Percentiles rank a stretch among this genome's conserved stretches.
These are phyloP conservation scores for Blastobotrys petasosporus DNA, from an alignment of 1,139 yeast species.

Conservation along the genomic window DNA sequence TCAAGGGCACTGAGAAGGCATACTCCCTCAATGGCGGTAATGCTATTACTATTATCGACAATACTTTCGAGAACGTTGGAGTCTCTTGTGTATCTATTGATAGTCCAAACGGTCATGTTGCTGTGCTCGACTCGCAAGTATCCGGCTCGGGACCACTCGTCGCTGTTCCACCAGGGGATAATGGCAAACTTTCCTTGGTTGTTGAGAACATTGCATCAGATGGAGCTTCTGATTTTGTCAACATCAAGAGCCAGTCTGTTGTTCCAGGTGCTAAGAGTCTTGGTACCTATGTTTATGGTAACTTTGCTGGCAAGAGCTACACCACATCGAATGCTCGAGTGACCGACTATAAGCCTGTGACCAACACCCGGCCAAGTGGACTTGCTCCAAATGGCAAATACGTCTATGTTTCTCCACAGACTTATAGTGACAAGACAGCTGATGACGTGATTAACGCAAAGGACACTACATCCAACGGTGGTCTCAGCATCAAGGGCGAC, in stretches of 20 bases:
- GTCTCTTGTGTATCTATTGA: conserved; percentile 9
- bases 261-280: too few relatives aligned
- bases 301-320: not conserved
- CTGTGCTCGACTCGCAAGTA: not conserved
- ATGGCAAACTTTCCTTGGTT: too few relatives aligned
- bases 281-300: not conserved
- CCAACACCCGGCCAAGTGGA: conserved; percentile 5
- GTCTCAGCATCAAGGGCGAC: conserved; percentile 5
- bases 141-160: too few relatives aligned
- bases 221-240: too few relatives aligned
- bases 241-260: too few relatives aligned
- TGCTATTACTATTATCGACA: conserved; percentile 11
- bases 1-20: conserved; percentile 11
- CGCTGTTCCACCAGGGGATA: too few relatives aligned
- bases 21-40: conserved; percentile 8
- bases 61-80: conserved; percentile 7
- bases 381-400: conserved; percentile 1
- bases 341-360: not conserved
- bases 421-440: conserved; percentile 7
- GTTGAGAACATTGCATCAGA: too few relatives aligned
- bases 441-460: conserved; percentile 11
- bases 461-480: not conserved
- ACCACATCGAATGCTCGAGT: not conserved
- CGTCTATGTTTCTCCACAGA: conserved; percentile 10
- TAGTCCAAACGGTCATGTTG: not conserved